Conservation (phyloP, 805 yeast genomes). For the Starmerella stellata region DNA sequence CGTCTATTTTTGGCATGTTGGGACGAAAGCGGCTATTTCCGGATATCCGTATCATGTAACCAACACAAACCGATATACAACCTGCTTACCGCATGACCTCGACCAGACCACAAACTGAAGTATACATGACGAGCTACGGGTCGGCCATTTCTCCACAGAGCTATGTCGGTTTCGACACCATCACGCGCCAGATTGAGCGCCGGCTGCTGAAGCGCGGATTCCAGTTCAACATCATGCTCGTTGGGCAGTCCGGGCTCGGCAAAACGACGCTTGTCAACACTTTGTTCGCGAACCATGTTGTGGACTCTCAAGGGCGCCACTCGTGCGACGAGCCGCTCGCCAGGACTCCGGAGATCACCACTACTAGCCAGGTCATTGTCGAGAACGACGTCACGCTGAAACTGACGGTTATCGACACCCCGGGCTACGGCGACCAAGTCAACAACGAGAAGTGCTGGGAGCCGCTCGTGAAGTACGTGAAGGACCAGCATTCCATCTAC, state of each 20-base stretch:
- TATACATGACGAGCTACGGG: slow-evolving; percentile 4
- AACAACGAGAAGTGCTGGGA: slow-evolving; percentile 95
- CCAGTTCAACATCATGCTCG: slow-evolving; percentile 84
- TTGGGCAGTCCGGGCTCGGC: slow-evolving; percentile 82
- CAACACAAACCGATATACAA: no score
- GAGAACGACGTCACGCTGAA: slow-evolving; percentile 80
- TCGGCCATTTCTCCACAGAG: slow-evolving; percentile 33
- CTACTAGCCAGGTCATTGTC: slow-evolving; percentile 31
- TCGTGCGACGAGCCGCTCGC: slow-evolving; percentile 52
- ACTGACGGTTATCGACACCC: slow-evolving; percentile 84
- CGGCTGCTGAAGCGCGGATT: slow-evolving; percentile 82
- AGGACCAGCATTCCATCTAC: slow-evolving; percentile 84
- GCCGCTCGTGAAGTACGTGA: slow-evolving; percentile 80
- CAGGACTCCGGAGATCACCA: slow-evolving; percentile 64
- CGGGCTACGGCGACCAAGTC: slow-evolving; percentile 95
- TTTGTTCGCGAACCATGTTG: slow-evolving; percentile 64
- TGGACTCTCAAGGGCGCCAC: slow-evolving; percentile 56
- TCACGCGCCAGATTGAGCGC: slow-evolving; percentile 86
- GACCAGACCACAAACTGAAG: not conserved
- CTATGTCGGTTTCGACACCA: slow-evolving; percentile 93
- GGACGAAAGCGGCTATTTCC: no score
- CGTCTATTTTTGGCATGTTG: no score
- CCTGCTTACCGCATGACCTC: not conserved
- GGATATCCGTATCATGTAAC: no score
- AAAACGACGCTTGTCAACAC: slow-evolving; percentile 86